These are phyloP conservation scores for Corrigiola litoralis DNA, from an alignment of 179 eudicot genomes.

Conservation along the genomic window DNA sequence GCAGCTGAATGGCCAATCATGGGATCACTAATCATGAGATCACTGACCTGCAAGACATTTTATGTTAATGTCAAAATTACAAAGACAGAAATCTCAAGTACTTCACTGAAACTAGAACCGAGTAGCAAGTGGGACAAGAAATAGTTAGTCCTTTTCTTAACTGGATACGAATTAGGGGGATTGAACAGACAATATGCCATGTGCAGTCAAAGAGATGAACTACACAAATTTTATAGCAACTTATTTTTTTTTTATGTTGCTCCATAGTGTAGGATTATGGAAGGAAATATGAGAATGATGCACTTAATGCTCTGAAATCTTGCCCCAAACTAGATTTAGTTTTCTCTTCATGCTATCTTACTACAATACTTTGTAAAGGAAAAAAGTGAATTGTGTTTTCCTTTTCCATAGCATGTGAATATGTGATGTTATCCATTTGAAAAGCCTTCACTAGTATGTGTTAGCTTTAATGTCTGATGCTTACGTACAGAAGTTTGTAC, in stretches of 20 bases:
- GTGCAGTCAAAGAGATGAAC: too few species aligned
- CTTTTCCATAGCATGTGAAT: not conserved
- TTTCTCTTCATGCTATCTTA: too few species aligned
- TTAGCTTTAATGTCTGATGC: not conserved
- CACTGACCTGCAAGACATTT: constrained; percentile 15
- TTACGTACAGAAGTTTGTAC: not conserved
- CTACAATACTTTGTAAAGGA: not conserved
- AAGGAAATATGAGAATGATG: not conserved
- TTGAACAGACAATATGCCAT: too few species aligned
- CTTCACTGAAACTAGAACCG: too few species aligned
- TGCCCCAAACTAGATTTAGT: not conserved
- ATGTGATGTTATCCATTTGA: not conserved
- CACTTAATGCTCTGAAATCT: not conserved
- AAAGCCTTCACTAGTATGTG: not conserved
- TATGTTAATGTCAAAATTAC: not conserved
- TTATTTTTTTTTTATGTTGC: too few species aligned
- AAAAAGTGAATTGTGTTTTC: not conserved
- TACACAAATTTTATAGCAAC: too few species aligned
- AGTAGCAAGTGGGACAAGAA: not conserved
- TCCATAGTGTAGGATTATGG: too few species aligned
- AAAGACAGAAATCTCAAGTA: not conserved
- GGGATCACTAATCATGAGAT: constrained; percentile 32
- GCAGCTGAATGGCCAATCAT: constrained; percentile 15
- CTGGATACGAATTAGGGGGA: not conserved
- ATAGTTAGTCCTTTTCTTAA: not conserved